Base-by-base conservation (phyloP, 306 rosid species). In the Cyamopsis tetragonoloba region DNA sequence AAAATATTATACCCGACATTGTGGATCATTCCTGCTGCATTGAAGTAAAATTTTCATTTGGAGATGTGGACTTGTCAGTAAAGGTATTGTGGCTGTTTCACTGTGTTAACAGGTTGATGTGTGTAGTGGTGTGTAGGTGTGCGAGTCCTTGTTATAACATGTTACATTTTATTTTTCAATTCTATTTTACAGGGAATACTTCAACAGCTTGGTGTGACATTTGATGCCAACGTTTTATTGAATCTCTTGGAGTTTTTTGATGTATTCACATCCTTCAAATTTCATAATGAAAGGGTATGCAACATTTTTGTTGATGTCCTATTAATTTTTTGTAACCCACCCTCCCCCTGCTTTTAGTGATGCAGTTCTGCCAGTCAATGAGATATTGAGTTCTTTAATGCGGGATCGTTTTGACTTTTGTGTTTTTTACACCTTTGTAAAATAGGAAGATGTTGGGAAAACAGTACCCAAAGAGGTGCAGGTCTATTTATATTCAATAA, bases 231-330 rank as follows among this genome's bases (percentile, higher is more conserved):
- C 35, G 51, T 76, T 69, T 74, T 85, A 49, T 32, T 62, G 28
- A 77, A 67, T 69, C 35, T 87, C 32, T 39, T 74, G 65, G 88
- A 78, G 47, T 82, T 89, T 79, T 73, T 59, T 81, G 87, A 63
- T 70, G 92, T 65, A 23, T 71, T 86, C 15, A 83, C 78, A 66
- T 78, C 93, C 18, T 80, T 75, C 62, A 79, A 85, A 62, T 82
- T 79, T 92, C 90, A 84, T 22, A 84, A 87, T 63, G 77, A 80
- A 71, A 84, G 96, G 91, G 98, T 92, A 87, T 68, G 86, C 26
- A 31, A 56, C 10, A 20, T 23, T 70, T 20, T 30, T 54, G 5
- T 37, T 9, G 28, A 28, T 53, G 11, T 64, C 43, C 49, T 51
- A 19, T 42, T 30, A 3, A 10, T 19, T 6, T 34, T 7, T 23